These are phyloP conservation scores for Exophiala lecanii-corni DNA, from an alignment of 2,329 filamentous ascomycete genomes.

Conservation along the genomic window DNA sequence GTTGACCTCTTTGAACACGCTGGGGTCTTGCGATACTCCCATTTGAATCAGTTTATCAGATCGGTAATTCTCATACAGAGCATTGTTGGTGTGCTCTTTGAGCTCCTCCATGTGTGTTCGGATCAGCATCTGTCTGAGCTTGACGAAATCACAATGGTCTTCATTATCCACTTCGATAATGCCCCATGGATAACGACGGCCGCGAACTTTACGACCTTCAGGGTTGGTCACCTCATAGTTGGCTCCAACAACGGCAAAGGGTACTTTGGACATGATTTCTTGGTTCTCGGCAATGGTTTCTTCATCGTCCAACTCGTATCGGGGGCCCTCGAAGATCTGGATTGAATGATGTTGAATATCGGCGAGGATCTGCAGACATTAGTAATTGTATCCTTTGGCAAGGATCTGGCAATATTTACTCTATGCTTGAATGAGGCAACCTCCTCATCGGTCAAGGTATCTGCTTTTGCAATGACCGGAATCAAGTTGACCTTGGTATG, in stretches of 20 bases:
- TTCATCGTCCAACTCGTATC: conserved; percentile 97
- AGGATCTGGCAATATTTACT: conserved; percentile 54
- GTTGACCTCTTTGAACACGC: conserved; percentile 99
- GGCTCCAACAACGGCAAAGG: conserved; percentile 95
- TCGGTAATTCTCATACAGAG: conserved; percentile 98
- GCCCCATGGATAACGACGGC: conserved; percentile 96
- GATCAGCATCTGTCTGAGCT: conserved; percentile 99
- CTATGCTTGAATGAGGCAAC: conserved; percentile 90
- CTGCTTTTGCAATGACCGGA: conserved; percentile 96
- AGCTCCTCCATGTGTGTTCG: conserved; percentile 99
- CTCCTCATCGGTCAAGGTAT: conserved; percentile 96
- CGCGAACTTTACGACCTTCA: conserved; percentile 92
- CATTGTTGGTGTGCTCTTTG: conserved; percentile 99
- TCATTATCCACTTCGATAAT: conserved; percentile 99
- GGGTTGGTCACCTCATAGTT: conserved; percentile 88
- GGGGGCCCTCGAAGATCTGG: conserved; percentile 97
- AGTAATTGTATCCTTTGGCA: conserved; percentile 20
- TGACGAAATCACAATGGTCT: conserved; percentile 99
- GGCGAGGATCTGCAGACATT: conserved; percentile 69
- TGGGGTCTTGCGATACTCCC: conserved; percentile 97
- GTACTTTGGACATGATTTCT: conserved; percentile 99
- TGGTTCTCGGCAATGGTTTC: conserved; percentile 99
- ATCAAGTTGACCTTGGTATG: conserved; percentile 99
- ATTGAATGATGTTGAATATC: conserved; percentile 97
- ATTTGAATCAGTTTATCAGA: conserved; percentile 98